Base-by-base conservation (phyloP, 169 alveolate species). In the Eimeria brunetti region DNA sequence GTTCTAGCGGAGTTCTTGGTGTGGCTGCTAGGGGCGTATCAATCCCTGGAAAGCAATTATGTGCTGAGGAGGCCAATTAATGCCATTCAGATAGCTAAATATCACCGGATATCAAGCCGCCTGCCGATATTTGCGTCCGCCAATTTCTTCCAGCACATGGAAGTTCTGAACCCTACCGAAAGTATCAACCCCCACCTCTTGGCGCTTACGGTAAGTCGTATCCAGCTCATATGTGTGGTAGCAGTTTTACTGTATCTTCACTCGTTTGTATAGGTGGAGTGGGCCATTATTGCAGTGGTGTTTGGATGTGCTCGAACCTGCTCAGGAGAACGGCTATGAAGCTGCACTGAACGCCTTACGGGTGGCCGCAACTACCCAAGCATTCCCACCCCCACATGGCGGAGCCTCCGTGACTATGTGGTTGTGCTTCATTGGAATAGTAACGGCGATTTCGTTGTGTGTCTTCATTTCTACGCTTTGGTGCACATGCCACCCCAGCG, bases 351-450 rank as follows among this genome's bases (percentile, higher is more conserved):
- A n/a, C 51, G 92, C 58, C 24, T 24, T 64, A 20, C 33, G 67
- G 56, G 81, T 36, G 5, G 81, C 49, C 18, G 24, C 58, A 41
- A 41, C 69, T 60, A 24, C 62, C 38, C 46, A 38, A 14, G 24
- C 20, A 3, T 22, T 36, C n/a, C 80, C 51, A 7, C 80, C 58
- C 36, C 75, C 58, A 5, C 62, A 56, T 22, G 60, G 92, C 49
- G 80, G 80, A n/a, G 67, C 69, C n/a, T 85, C 69, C 80, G 80
- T 85, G 76, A 62, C 92, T 36, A 60, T 85, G 92, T 85, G 92
- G 92, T 38, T 85, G 80, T 85, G 92, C 81, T 56, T 85, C 81
- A 56, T 85, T 64, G 76, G 92, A 14, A 41, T 85, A 62, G 60
- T 85, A 22, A 62, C 80, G 20, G 92, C 92, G 14, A 24, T 85